Conservation (phyloP, 768 basidiomycete genomes). For the Mycena indigotica region DNA sequence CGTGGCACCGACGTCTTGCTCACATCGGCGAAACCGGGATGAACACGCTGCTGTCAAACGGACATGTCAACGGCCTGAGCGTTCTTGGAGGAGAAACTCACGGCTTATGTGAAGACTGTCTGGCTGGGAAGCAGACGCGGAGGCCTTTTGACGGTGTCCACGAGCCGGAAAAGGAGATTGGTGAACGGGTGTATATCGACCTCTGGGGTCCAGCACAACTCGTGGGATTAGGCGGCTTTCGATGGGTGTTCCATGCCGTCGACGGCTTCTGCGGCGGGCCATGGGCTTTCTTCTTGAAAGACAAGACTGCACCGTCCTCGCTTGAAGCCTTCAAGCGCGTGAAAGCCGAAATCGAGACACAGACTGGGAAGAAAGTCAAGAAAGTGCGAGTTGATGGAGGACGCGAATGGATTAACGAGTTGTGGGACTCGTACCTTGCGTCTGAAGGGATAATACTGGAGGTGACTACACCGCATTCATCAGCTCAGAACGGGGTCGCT, state of each 20-base stretch:
- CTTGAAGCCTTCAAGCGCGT: slow-evolving; percentile 1
- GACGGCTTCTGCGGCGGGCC: not conserved
- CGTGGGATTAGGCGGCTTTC: not conserved
- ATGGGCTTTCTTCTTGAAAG: not conserved
- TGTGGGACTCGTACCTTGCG: not conserved
- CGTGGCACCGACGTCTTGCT: slow-evolving; percentile 13
- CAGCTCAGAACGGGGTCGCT: slow-evolving; percentile 33
- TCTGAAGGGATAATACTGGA: slow-evolving; percentile 10
- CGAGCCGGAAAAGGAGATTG: slow-evolving; percentile 4
- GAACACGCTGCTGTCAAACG: not conserved
- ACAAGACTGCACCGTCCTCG: not conserved
- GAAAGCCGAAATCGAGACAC: not conserved
- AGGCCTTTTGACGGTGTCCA: slow-evolving; percentile 10
- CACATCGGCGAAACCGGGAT: slow-evolving; percentile 5
- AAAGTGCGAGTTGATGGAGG: slow-evolving; percentile 1
- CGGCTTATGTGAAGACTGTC: slow-evolving; percentile 9
- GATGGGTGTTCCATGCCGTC: slow-evolving; percentile 2
- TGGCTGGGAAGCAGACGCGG: slow-evolving; percentile 9
- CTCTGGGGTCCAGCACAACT: slow-evolving; percentile 9
- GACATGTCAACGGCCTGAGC: slow-evolving; percentile 8
- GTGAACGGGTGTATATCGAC: slow-evolving; percentile 10
- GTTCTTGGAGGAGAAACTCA: not conserved
- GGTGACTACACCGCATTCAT: slow-evolving; percentile 30
- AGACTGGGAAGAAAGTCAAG: slow-evolving; percentile 5
- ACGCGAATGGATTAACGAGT: slow-evolving; percentile 3